phyloP scores from a whole-genome alignment of 352 stramenopile genomes.

The Pythium chondricola region DNA sequence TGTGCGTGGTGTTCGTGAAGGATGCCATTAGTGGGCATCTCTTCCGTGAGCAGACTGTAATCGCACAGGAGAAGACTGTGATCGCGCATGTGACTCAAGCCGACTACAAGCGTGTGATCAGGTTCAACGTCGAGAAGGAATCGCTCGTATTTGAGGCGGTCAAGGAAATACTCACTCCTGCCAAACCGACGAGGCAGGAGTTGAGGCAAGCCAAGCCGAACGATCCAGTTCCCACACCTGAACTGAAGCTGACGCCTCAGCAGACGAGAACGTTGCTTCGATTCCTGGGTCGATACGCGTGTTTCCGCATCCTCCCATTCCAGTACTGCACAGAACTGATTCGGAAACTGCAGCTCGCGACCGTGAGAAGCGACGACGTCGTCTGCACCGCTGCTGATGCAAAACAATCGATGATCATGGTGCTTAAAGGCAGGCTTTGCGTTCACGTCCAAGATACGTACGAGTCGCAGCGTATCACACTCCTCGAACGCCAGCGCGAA shows the following conservation, averaged over 20 bases:
- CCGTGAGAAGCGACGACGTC: slow-evolving; percentile 25
- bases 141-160: slow-evolving; percentile 17
- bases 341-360: slow-evolving; percentile 22
- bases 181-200: slow-evolving; percentile 13
- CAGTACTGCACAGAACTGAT: slow-evolving; percentile 24
- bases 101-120: slow-evolving; percentile 27
- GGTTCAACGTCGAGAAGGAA: slow-evolving; percentile 31
- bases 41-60: slow-evolving; percentile 27
- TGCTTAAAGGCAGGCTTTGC: slow-evolving; percentile 35
- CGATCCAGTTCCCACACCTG: not conserved
- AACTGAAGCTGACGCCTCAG: not conserved
- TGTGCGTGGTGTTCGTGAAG: slow-evolving; percentile 20
- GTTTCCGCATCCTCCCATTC: slow-evolving; percentile 28
- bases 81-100: slow-evolving; percentile 30
- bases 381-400: slow-evolving; percentile 14
- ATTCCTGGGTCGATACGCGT: slow-evolving; percentile 35
- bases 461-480: not conserved
- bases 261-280: slow-evolving; percentile 19
- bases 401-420: slow-evolving; percentile 24
- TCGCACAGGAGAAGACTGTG: slow-evolving; percentile 39
- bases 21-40: slow-evolving; percentile 26
- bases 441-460: slow-evolving; percentile 21
- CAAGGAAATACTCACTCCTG: slow-evolving; percentile 15
- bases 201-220: not conserved
- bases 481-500: not conserved